A percentile compares a stretch with the other conserved stretches of the same genome.
Evolutionary conservation across 257 asterid species (phyloP).

Genomic region (Capsicum baccatum): DNA sequence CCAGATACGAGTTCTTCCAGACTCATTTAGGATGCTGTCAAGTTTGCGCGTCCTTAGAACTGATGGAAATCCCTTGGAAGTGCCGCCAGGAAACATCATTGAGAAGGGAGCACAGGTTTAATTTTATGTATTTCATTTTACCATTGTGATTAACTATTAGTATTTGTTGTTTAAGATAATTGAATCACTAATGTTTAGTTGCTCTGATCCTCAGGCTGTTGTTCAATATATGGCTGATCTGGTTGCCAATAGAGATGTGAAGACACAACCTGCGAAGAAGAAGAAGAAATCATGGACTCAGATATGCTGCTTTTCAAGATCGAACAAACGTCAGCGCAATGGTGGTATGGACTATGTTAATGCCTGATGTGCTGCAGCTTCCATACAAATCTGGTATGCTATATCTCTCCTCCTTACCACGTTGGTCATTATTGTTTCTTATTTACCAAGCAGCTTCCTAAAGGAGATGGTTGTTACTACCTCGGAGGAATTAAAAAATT

Average conservation of each 20-base stretch:
- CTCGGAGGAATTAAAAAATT: not conserved
- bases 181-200: not conserved
- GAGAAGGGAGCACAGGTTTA: conserved; percentile 78
- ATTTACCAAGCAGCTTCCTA: conserved; percentile 15
- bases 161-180: not conserved
- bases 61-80: conserved; percentile 81
- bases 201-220: conserved; percentile 58
- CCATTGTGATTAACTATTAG: not conserved
- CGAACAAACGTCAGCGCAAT: conserved; percentile 83
- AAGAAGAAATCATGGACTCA: conserved; percentile 75
- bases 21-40: conserved; percentile 77
- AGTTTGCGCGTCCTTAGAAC: conserved; percentile 58
- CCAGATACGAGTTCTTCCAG: conserved; percentile 79
- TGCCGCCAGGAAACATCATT: conserved; percentile 63
- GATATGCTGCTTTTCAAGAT: conserved; percentile 68
- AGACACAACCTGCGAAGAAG: conserved; percentile 63
- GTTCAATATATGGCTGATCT: conserved; percentile 80
- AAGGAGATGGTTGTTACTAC: not conserved
- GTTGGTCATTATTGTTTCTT: not conserved
- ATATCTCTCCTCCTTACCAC: conserved; percentile 29
- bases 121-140: not conserved
- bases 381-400: conserved; percentile 40
- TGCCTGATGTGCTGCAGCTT: conserved; percentile 35
- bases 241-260: conserved; percentile 67
- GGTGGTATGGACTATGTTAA: conserved; percentile 48